Base-by-base conservation (phyloP, 2,329 filamentous ascomycete species). In the Fusarium pilosicola region DNA sequence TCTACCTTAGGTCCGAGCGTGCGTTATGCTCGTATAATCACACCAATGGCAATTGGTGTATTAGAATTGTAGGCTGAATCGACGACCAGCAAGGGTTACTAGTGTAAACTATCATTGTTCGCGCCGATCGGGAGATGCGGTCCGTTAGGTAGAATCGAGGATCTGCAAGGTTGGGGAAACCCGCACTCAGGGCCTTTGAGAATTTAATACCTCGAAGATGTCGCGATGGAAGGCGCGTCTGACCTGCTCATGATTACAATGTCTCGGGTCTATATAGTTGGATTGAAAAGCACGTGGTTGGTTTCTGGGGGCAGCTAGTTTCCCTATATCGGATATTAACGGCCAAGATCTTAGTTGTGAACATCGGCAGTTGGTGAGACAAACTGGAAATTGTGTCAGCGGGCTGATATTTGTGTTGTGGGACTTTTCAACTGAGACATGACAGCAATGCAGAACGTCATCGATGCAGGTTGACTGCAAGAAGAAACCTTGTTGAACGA, bases 401-500 rank as follows among this genome's bases (percentile, higher is more conserved):
- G 12, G 12, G 28, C 17, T 26, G 38, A 17, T 12, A 22, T 24
- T 11, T n/a, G 22, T 56, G 28, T 9, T 32, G 12, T 2, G 24
- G 13, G 9, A 7, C 2, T 7, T 5, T 6, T 24, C 18, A 32
- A 45, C 39, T 44, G 38, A 34, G 54, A 34, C 28, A 26, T 34
- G 7, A 22, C 17, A 44, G 6, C 12, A 42, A 44, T 24, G 13
- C 12, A 32, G 7, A 45, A 26, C 38, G 38, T 45, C 38, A 45
- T 32, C 22, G 9, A n/a, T 32, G 3, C 8, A 15, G 11, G 8
- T 45, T 24, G 9, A 3, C 54, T 56, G 22, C 5, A 45, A 45
- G 17, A 15, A 20, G 54, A 12, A 1, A 2, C 0, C 9, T 24
- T 26, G 3, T 2, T 14, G 3, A 15, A 1, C 3, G 0, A 26